Conservation (phyloP, 768 basidiomycete species). For the Suillus hirtellus region DNA sequence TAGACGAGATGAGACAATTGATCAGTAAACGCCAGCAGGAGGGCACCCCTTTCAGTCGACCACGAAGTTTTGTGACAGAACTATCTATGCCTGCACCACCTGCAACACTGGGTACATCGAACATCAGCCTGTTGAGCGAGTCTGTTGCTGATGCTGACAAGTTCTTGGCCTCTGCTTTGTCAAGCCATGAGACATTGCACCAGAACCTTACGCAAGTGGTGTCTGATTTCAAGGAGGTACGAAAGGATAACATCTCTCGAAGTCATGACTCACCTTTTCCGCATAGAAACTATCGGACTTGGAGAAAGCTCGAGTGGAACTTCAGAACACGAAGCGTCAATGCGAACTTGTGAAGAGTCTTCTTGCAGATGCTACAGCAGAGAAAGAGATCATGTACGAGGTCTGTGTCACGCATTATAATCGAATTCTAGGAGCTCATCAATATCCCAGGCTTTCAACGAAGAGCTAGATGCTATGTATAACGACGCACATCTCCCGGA, state of each 20-base stretch:
- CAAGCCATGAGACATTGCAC: constrained; percentile 57
- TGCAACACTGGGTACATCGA: constrained; percentile 17
- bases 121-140: constrained; percentile 42
- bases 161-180: constrained; percentile 49
- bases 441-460: constrained; percentile 80
- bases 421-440: constrained; percentile 8
- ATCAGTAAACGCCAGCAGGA: constrained; percentile 63
- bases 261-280: constrained; percentile 7
- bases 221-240: constrained; percentile 59
- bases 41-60: constrained; percentile 47
- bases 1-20: constrained; percentile 81
- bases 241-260: constrained; percentile 13
- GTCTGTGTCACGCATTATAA: constrained; percentile 42
- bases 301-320: constrained; percentile 60
- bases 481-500: constrained; percentile 81
- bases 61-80: constrained; percentile 37
- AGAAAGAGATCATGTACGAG: constrained; percentile 94
- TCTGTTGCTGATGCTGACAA: constrained; percentile 59
- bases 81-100: constrained; percentile 16
- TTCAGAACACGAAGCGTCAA: constrained; percentile 70
- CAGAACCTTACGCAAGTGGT: constrained; percentile 49
- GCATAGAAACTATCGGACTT: constrained; percentile 61
- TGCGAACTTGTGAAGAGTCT: constrained; percentile 79
- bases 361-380: constrained; percentile 72
- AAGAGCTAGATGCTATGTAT: constrained; percentile 90